These are phyloP conservation scores for Metarhizium rileyi DNA, from an alignment of 2,329 filamentous ascomycete genomes.

Conservation along the genomic window DNA sequence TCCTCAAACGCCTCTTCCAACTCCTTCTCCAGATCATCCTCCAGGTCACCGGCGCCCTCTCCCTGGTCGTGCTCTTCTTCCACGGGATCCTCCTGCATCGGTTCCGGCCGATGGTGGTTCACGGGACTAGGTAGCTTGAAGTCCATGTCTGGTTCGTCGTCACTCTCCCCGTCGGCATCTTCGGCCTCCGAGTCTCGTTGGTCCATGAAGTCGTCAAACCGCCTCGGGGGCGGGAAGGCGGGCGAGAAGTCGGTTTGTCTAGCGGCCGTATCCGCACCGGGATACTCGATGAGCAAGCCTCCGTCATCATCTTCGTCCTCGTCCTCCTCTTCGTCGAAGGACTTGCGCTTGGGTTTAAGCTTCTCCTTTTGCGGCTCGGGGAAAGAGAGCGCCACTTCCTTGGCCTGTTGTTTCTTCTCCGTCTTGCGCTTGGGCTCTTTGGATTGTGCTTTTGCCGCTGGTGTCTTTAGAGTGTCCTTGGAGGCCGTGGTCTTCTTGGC, in stretches of 20 bases:
- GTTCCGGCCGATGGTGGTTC: slow-evolving; percentile 25
- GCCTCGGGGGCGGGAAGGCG: slow-evolving; percentile 35
- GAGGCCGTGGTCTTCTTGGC: slow-evolving; percentile 15
- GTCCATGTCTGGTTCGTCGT: slow-evolving; percentile 37
- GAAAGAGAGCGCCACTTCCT: slow-evolving; percentile 26
- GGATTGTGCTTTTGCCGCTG: slow-evolving; percentile 3
- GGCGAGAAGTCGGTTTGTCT: slow-evolving; percentile 37
- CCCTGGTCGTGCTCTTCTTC: slow-evolving; percentile 19
- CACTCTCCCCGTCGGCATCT: slow-evolving; percentile 37
- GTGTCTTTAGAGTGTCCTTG: slow-evolving; percentile 9
- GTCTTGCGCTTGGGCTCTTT: slow-evolving; percentile 17
- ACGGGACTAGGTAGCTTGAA: slow-evolving; percentile 47
- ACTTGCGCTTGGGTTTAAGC: slow-evolving; percentile 16
- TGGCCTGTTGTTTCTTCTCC: slow-evolving; percentile 28
- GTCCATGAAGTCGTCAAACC: slow-evolving; percentile 45
- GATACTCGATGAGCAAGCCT: slow-evolving; percentile 50
- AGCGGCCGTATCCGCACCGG: slow-evolving; percentile 33
- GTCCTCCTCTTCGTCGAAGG: slow-evolving; percentile 37
- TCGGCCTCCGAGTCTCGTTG: slow-evolving; percentile 33
- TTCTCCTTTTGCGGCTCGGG: slow-evolving; percentile 20
- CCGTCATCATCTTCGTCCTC: slow-evolving; percentile 48
- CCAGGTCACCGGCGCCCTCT: slow-evolving; percentile 19
- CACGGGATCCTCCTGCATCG: slow-evolving; percentile 18
- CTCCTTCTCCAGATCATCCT: slow-evolving; percentile 38
- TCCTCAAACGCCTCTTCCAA: slow-evolving; percentile 41